Conservation (phyloP, 2,329 filamentous ascomycete species). For the Epichloe coenophiala region DNA sequence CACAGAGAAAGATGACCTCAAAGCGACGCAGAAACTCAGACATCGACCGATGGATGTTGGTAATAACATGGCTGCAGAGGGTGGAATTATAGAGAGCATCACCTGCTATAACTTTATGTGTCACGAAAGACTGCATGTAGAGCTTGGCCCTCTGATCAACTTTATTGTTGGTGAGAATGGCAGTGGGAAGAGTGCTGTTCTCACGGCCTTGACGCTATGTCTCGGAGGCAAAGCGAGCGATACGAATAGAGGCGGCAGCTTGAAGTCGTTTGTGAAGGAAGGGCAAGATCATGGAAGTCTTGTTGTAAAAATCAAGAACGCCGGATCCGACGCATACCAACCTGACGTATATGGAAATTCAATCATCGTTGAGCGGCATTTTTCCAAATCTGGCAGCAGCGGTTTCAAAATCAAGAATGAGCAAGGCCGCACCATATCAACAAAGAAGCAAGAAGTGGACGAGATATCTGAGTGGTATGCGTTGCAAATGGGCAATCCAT, state of each 20-base stretch:
- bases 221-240: constrained; percentile 88
- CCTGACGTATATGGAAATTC: constrained; percentile 68
- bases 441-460: constrained; percentile 75
- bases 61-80: constrained; percentile 64
- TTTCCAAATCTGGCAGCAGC: constrained; percentile 59
- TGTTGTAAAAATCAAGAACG: constrained; percentile 80
- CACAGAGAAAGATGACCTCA: constrained; percentile 44
- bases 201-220: constrained; percentile 86
- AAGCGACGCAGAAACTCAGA: constrained; percentile 50
- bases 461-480: constrained; percentile 89
- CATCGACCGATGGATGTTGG: constrained; percentile 35
- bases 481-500: constrained; percentile 89
- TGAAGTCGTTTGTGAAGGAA: constrained; percentile 86
- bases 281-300: constrained; percentile 66
- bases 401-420: constrained; percentile 79
- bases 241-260: constrained; percentile 79
- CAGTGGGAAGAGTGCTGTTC: constrained; percentile 89
- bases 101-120: constrained; percentile 95
- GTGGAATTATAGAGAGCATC: constrained; percentile 78
- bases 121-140: constrained; percentile 66
- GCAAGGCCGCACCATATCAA: constrained; percentile 58
- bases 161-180: constrained; percentile 97
- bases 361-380: constrained; percentile 85
- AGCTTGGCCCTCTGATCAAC: constrained; percentile 89
- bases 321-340: constrained; percentile 72